Evolutionary conservation across 768 basidiomycete genomes (phyloP), one percentile per base, ranked within the genome.

Genomic region (Leucosporidium creatinivorum): DNA sequence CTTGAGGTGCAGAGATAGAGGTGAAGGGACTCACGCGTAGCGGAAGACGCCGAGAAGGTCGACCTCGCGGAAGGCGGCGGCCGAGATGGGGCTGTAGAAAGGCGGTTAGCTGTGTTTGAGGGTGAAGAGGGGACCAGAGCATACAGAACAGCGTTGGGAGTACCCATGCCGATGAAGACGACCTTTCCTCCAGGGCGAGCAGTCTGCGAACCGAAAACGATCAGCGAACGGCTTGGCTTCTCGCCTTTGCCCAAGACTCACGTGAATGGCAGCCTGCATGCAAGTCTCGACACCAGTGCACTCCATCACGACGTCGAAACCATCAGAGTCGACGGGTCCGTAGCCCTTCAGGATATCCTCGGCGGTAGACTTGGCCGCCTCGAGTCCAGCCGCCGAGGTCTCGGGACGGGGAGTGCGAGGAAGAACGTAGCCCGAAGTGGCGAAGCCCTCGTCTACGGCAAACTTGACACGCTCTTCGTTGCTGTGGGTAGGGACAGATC

Each of bases 121-220:
- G 3, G 15, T 9, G 44, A 7, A 3, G 21, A 21, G 47, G n/a
- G 39, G 2, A 39, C 4, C 3, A 25, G 8, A 17, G 30, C 54
- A 8, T 18, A 55, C 62, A 96, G 82, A 70, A 83, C 81, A 65
- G 87, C 84, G 74, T 87, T 88, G 66, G 87, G 84, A 21, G 91
- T 85, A 73, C 94, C 94, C 94, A 98, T 98, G 26, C 94, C 94
- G 71, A 98, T 85, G 74, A 92, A 88, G 83, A 91, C 87, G 64
- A 96, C 90, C 76, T 88, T 91, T 59, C 91, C 90, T 60, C 93
- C 93, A 23, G 89, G 82, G 61, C 83, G 81, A 21, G 93, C 91
- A 74, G 87, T 85, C 91, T 92, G 77, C 9, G 50, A 44, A 60
- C 39, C 54, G 36, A 62, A 28, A 63, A 62, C 36, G 60, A 15